phyloP scores from a whole-genome alignment of 2,329 filamentous ascomycete species.

The Paecilomyces variotii region DNA sequence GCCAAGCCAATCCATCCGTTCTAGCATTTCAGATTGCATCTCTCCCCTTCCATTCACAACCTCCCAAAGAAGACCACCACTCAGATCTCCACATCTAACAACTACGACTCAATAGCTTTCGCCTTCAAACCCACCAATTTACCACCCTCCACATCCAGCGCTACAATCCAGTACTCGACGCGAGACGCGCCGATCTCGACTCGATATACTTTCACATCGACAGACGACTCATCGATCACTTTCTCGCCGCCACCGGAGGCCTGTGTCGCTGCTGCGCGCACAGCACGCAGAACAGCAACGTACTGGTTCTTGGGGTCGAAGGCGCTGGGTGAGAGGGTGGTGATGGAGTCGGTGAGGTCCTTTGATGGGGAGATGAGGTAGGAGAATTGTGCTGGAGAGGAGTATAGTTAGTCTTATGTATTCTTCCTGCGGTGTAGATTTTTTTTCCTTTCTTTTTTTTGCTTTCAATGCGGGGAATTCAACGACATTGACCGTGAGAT shows the following conservation, averaged over 20 bases:
- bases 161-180: constrained; percentile 73
- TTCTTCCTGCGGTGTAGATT: too few species aligned
- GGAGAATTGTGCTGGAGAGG: constrained; percentile 57
- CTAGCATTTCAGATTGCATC: too few species aligned
- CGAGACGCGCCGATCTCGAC: constrained; percentile 56
- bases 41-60: not conserved
- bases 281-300: constrained; percentile 41
- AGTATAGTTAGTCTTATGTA: not conserved
- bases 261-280: constrained; percentile 34
- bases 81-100: not conserved
- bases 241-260: constrained; percentile 28
- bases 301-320: constrained; percentile 72
- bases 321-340: constrained; percentile 58
- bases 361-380: constrained; percentile 45
- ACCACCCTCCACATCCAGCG: constrained; percentile 49
- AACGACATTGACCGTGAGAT: too few species aligned
- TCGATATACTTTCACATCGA: constrained; percentile 68
- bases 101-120: constrained; percentile 62
- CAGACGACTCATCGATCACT: constrained; percentile 17
- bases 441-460: not conserved
- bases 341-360: constrained; percentile 35
- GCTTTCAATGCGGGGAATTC: not conserved
- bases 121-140: constrained; percentile 72
- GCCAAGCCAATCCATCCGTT: too few species aligned
- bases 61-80: not conserved